Evolutionary conservation across 2,329 filamentous ascomycete species (phyloP), one percentile per base, ranked within the genome.

Genomic region (Myriosclerotinia scirpicola): DNA sequence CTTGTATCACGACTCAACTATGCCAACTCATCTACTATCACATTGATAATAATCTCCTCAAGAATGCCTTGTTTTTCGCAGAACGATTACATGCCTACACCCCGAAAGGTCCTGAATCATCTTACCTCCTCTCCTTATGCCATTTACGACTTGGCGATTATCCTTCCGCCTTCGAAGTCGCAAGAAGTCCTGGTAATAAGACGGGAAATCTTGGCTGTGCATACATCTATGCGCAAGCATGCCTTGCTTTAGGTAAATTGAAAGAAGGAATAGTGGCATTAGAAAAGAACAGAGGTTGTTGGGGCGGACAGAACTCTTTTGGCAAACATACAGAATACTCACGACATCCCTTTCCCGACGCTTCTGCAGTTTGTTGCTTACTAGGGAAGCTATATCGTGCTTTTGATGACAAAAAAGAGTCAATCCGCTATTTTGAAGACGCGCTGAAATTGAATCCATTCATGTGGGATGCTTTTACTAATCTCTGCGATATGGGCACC

Each of bases 401-500:
- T 2, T 89, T 95, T 73, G 86, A 97, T 72, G 85, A 91, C 73
- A 90, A 90, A 74, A 90, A 90, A 72, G 93, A 91, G 78, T 93
- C 95, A 9, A 87, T 94, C 20, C 86, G 90, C 71, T 92, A 87
- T 77, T 98, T 95, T 76, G 92, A 96, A 71, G 92, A 96, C 68
- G 87, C 93, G 7, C 81, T 99, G 73, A 96, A 93, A 79, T 78
- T 88, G 65, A 99, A 98, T 75, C 93, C 95, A 1, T 94, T 98
- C 78, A 95, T 97, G 86, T 99, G 95, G 95, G 95, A 99, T 81
- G 93, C 94, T 0, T 98, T 98, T 74, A 88, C 89, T 30, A 90
- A 87, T 20, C 84, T 99, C 9, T 97, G 93, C 76, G 93, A 97
- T 75, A 91, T 86, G 88, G 91, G 92, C 5, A 89, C 92, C 54